Evolutionary conservation across 305 asterid species (phyloP), one percentile per base, ranked within the genome.

Genomic region (Solanum hybrid): DNA sequence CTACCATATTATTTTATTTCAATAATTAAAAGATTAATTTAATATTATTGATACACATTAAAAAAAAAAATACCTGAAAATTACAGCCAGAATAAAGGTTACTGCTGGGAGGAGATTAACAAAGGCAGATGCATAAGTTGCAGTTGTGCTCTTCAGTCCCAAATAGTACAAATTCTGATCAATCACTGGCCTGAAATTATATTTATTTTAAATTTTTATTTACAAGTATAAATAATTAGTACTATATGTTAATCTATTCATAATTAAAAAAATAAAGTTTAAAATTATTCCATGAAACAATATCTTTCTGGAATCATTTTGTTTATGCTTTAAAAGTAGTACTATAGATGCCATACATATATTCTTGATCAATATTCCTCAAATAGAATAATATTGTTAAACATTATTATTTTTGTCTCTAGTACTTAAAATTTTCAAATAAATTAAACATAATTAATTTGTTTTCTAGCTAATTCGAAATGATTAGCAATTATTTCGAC

Each of bases 121-220:
- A 24, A 93, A 91, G 22, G 98, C 99, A 1, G 99, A 94, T 60
- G 99, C 98, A 86, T 95, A 97, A 80, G 98, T 94, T 7, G 99
- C 99, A 8, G 99, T 96, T 3, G 99, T 96, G 38, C 92, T 94
- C 90, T 96, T 94, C 89, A 97, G 90, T 87, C 98, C 99, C n/a
- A 96, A 92, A 78, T 92, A 94, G 93, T 96, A 97, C 87, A 97
- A 90, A 84, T 97, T 97, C 88, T 97, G 99, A 92, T 97, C 99
- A 82, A 97, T 81, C 91, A 96, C 99, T 0, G 99, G 99, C 93
- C 99, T 96, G 92, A 40, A 27, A 88, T 79, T 60, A 26, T 78
- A 73, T 66, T 51, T 38, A 56, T 88, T 20, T 75, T 6, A 32
- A 32, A 10, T 12, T 29, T 75, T 46, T 16, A 14, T 37, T 87